phyloP scores from a whole-genome alignment of 2,329 filamentous ascomycete species.

The Ceratocystis cubensis region DNA sequence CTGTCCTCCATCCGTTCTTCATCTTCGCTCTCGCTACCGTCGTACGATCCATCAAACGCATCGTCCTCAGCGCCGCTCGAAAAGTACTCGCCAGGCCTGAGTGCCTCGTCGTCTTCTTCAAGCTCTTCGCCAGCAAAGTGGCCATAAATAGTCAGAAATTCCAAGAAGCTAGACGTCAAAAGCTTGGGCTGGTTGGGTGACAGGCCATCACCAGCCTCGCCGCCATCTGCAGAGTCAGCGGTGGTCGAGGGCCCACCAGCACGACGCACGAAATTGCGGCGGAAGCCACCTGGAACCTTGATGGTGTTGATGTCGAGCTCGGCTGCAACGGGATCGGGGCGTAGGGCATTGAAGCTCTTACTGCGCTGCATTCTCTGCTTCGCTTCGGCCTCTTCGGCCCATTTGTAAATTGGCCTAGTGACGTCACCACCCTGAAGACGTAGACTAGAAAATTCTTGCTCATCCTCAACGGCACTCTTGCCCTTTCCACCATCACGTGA shows the following conservation, averaged over 20 bases:
- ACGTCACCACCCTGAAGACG: constrained; percentile 89
- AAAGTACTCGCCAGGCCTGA: constrained; percentile 84
- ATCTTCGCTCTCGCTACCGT: constrained; percentile 43
- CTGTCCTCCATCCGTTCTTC: constrained; percentile 82
- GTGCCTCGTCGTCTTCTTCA: constrained; percentile 86
- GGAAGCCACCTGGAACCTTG: constrained; percentile 84
- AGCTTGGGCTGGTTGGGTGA: constrained; percentile 42
- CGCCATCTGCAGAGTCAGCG: constrained; percentile 23
- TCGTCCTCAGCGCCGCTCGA: constrained; percentile 61
- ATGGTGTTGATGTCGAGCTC: constrained; percentile 79
- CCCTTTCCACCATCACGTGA: constrained; percentile 38
- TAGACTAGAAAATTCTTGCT: constrained; percentile 86
- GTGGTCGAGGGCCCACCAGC: constrained; percentile 30
- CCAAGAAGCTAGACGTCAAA: constrained; percentile 85
- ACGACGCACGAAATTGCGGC: constrained; percentile 75
- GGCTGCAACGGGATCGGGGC: constrained; percentile 68
- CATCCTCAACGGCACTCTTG: constrained; percentile 43
- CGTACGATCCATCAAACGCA: constrained; percentile 37
- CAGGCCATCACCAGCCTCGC: constrained; percentile 22
- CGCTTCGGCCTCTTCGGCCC: constrained; percentile 78
- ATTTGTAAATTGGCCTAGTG: constrained; percentile 88
- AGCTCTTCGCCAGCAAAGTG: constrained; percentile 96
- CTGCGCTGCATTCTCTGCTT: constrained; percentile 60
- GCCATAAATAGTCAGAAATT: constrained; percentile 88
- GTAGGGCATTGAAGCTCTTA: constrained; percentile 70